These are phyloP conservation scores for Boletus edulis DNA, from an alignment of 768 basidiomycete species.

Conservation along the genomic window DNA sequence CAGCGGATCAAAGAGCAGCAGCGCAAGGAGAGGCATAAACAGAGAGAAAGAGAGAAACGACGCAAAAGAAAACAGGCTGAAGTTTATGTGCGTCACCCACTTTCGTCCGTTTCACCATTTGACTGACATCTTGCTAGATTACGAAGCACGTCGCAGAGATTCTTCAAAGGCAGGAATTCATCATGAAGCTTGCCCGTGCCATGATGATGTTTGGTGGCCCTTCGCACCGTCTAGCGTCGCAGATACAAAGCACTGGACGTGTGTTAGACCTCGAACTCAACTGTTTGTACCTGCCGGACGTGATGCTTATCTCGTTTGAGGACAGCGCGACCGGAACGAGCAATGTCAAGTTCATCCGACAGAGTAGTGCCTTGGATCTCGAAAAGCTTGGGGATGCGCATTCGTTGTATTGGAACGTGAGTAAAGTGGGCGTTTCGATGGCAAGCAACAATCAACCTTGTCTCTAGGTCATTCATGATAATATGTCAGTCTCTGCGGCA, in stretches of 20 bases:
- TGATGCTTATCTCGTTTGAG: slow-evolving; percentile 80
- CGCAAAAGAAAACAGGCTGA: slow-evolving; percentile 69
- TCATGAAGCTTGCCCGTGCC: slow-evolving; percentile 77
- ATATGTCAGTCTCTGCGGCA: slow-evolving; percentile 71
- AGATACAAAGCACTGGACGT: slow-evolving; percentile 73
- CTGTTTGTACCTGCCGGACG: slow-evolving; percentile 73
- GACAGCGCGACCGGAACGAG: slow-evolving; percentile 78
- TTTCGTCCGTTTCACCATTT: not conserved
- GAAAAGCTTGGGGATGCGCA: slow-evolving; percentile 74
- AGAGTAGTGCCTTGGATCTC: slow-evolving; percentile 68
- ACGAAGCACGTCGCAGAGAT: slow-evolving; percentile 83
- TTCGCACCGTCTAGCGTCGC: slow-evolving; percentile 77
- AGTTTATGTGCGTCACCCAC: slow-evolving; percentile 58
- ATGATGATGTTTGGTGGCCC: slow-evolving; percentile 92
- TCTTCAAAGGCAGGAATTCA: slow-evolving; percentile 78
- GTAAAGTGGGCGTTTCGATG: slow-evolving; percentile 5
- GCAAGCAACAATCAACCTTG: not conserved
- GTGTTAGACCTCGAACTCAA: slow-evolving; percentile 74
- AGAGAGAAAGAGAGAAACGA: slow-evolving; percentile 37
- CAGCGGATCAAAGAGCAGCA: slow-evolving; percentile 17
- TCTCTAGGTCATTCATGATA: slow-evolving; percentile 76
- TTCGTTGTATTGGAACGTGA: slow-evolving; percentile 69
- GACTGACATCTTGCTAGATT: slow-evolving; percentile 44
- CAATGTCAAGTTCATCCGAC: slow-evolving; percentile 76
- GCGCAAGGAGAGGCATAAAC: slow-evolving; percentile 34